Percentiles rank a stretch among this genome's conserved stretches.
phyloP scores from a whole-genome alignment of 2,329 filamentous ascomycete species.

The Stachybotrys chlorohalonatus region DNA sequence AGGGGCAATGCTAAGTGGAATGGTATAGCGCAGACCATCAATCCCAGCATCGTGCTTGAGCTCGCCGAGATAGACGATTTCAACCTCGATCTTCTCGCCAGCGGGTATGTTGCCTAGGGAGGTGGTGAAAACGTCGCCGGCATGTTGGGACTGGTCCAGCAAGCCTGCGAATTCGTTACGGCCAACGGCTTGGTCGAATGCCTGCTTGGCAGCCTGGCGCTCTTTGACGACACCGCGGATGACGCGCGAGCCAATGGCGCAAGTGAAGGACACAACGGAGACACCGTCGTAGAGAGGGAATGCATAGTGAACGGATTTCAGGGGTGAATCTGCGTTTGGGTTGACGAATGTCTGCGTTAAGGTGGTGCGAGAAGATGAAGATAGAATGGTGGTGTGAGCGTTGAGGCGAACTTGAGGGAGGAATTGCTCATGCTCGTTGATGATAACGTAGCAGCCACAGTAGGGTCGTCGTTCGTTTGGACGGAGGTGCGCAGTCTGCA shows the following conservation, averaged over 20 bases:
- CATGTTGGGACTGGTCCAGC: constrained; percentile 51
- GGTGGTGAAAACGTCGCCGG: constrained; percentile 59
- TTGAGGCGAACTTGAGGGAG: constrained; percentile 38
- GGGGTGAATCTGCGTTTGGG: constrained; percentile 22
- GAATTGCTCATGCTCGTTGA: constrained; percentile 22
- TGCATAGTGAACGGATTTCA: constrained; percentile 48
- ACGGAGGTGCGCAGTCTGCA: no score
- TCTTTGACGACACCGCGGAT: constrained; percentile 60
- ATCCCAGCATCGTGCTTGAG: constrained; percentile 62
- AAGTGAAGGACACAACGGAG: constrained; percentile 59
- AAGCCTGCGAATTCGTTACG: constrained; percentile 55
- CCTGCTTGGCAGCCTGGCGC: constrained; percentile 48
- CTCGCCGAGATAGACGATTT: constrained; percentile 60
- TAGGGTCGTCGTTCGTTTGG: neutral
- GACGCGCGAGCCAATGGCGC: constrained; percentile 49
- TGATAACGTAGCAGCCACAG: constrained; percentile 28
- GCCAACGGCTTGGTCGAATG: constrained; percentile 49
- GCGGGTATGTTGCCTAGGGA: constrained; percentile 59
- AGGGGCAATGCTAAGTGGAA: constrained; percentile 59
- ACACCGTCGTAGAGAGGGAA: constrained; percentile 69
- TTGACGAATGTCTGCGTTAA: constrained; percentile 55
- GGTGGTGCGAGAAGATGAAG: constrained; percentile 37
- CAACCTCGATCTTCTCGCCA: constrained; percentile 44
- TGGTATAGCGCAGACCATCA: constrained; percentile 59
- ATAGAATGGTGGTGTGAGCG: constrained; percentile 50